Percentiles rank a stretch among this genome's conserved stretches.
Conservation (phyloP, 768 basidiomycete species). For the Tylopilus sp. region DNA sequence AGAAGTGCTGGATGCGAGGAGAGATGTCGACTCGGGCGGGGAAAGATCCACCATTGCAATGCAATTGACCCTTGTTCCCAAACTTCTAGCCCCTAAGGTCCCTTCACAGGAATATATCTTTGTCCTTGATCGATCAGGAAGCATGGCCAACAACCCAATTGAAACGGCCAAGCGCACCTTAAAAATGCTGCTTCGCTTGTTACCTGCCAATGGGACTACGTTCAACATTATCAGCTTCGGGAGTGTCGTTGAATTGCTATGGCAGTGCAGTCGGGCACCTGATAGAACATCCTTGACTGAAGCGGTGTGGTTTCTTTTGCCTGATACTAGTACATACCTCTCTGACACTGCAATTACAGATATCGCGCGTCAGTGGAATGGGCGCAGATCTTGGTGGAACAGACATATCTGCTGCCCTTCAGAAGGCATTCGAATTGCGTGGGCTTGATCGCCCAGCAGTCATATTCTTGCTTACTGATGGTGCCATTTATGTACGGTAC, state of each 20-base stretch:
- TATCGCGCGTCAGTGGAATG: conserved; percentile 38
- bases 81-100: conserved; percentile 41
- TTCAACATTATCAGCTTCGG: conserved; percentile 67
- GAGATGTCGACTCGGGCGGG: conserved; percentile 2
- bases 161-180: conserved; percentile 48
- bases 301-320: conserved; percentile 32
- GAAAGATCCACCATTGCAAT: conserved; percentile 39
- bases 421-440: conserved; percentile 35
- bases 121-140: conserved; percentile 55
- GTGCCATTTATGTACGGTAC: conserved; percentile 34
- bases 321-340: background rate
- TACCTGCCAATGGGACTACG: conserved; percentile 38
- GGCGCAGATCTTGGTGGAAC: conserved; percentile 49
- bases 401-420: conserved; percentile 43
- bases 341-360: conserved; percentile 31
- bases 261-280: conserved; percentile 35
- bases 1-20: conserved; percentile 33
- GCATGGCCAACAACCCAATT: conserved; percentile 44
- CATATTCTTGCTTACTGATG: conserved; percentile 60
- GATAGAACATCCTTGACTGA: conserved; percentile 25
- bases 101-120: conserved; percentile 56
- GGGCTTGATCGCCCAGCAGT: conserved; percentile 37
- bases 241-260: conserved; percentile 27
- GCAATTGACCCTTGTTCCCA: conserved; percentile 55
- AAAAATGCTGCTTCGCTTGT: conserved; percentile 43